Evolutionary conservation across 176 grass and related monocot genomes (phyloP), one percentile per base, ranked within the genome.

Genomic region (Poa pratensis): DNA sequence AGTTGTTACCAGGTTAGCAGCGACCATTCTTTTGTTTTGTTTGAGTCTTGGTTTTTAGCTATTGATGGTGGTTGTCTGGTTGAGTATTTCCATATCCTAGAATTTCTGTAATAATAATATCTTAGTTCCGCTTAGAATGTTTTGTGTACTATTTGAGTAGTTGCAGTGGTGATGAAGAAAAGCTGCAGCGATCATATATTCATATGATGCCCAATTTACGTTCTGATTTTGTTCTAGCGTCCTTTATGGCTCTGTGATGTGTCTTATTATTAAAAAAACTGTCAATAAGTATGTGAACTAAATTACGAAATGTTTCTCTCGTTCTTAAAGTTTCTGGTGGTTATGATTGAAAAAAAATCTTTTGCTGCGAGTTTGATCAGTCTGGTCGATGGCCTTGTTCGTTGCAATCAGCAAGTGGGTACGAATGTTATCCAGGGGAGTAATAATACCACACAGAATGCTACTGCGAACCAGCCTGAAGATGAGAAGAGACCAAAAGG

Each of bases 331-430:
- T 78, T 77, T 60, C 62, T 68, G 8, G 34, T 88, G 42, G 16
- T 46, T 77, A 76, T 75, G 53, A 89, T 77, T n/a, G n/a, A 77
- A 63, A 78, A 75, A 16, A 16, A 58, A 79, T 27, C 6, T 69
- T 68, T 65, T 86, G 69, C 48, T 68, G 13, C 24, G 51, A 72
- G 14, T 88, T 80, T 83, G 10, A 89, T 85, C 84, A 94, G 88
- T 88, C 51, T 53, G 92, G 90, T 94, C 35, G 95, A 94, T 65
- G 89, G 87, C 10, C 92, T 93, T 78, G 82, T 90, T 90, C 81
- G 52, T 82, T 97, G 95, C 92, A 97, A 94, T 80, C 83, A 91
- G 88, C 93, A 93, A 83, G 52, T 78, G 5, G 84, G 71, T 45
- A 43, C 54, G 1, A 85, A 73, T 49, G 82, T 6, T 18, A 73